Base-by-base conservation (phyloP, 768 basidiomycete genomes). In the Zangia roseola region DNA sequence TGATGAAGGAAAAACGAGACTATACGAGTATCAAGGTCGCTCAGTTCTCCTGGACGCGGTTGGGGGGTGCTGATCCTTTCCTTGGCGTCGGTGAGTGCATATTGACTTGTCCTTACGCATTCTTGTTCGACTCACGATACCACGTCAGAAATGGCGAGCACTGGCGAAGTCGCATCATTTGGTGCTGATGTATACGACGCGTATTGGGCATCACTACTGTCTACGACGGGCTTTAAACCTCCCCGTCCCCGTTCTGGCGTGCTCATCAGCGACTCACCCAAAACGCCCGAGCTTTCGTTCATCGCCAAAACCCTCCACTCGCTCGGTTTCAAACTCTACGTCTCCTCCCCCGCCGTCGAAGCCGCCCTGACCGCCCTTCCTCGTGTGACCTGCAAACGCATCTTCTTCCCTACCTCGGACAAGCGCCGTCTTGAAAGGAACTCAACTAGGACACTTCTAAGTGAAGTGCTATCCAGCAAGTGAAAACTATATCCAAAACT, bases 11-110 rank as follows among this genome's bases (percentile, higher is more conserved):
- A 67, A 79, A 86, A 67, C 79, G 92, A 21, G 86, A 94, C 65
- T 98, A 98, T 68, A 88, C 86, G 14, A 86, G 93, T 7, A 90
- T 99, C 79, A 98, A 99, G 74, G 94, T 97, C 39, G 86, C 97
- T 10, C 95, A 97, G 63, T 98, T 99, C 76, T 93, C 90, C 12
- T 99, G 95, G 97, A 97, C 94, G 40, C 87, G 95, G 35, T 66
- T 99, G 33, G 91, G 83, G 20, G 95, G 95, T 50, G 95, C 95
- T 19, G 95, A 97, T 75, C 95, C 94, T 10, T 94, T 94, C 83
- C 76, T 97, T 53, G 93, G 94, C 50, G 92, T 94, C 44, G 91
- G 91, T 91, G 55, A 67, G 88, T 79, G n/a, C n/a, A n/a, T n/a
- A n/a, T 10, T 13, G 14, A 10, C 14, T 3, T 19, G 6, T 25